These are phyloP conservation scores for Fusarium pseudocircinatum DNA, from an alignment of 2,329 filamentous ascomycete genomes.

Conservation along the genomic window DNA sequence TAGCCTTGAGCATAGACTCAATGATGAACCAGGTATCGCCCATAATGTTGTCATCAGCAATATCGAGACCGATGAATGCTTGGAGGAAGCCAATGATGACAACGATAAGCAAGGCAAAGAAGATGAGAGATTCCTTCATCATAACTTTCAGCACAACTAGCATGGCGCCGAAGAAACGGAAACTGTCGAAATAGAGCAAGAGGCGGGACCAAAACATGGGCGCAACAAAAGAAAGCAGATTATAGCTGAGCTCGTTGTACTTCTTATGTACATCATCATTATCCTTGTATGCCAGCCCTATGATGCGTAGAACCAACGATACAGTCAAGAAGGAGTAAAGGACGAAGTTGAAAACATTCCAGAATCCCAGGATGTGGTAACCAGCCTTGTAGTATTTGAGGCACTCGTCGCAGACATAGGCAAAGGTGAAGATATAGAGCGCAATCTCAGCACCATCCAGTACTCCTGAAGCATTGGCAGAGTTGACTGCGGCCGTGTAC, in stretches of 20 bases:
- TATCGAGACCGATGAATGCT: slow-evolving; percentile 91
- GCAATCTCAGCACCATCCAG: slow-evolving; percentile 85
- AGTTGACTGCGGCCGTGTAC: slow-evolving; percentile 93
- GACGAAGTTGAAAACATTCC: slow-evolving; percentile 92
- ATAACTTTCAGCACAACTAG: slow-evolving; percentile 94
- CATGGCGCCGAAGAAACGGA: slow-evolving; percentile 98
- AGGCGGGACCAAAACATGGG: slow-evolving; percentile 98
- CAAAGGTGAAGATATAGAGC: slow-evolving; percentile 90
- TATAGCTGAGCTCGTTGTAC: slow-evolving; percentile 88
- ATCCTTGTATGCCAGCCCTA: slow-evolving; percentile 74
- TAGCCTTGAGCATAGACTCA: slow-evolving; percentile 85
- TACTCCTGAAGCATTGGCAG: slow-evolving; percentile 85
- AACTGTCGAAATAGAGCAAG: slow-evolving; percentile 89
- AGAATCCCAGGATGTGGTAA: slow-evolving; percentile 90
- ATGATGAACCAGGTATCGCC: slow-evolving; percentile 79
- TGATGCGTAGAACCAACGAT: slow-evolving; percentile 81
- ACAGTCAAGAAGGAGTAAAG: slow-evolving; percentile 82
- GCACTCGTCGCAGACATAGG: slow-evolving; percentile 88
- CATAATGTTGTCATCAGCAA: slow-evolving; percentile 76
- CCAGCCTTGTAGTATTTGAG: slow-evolving; percentile 96
- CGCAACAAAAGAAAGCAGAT: slow-evolving; percentile 90
- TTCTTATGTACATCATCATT: slow-evolving; percentile 58
- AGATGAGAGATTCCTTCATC: slow-evolving; percentile 95
- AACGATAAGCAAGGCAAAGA: slow-evolving; percentile 89
- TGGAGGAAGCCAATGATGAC: slow-evolving; percentile 90